These are phyloP conservation scores for Fusarium albosuccineum DNA, from an alignment of 2,329 filamentous ascomycete species.

Conservation along the genomic window DNA sequence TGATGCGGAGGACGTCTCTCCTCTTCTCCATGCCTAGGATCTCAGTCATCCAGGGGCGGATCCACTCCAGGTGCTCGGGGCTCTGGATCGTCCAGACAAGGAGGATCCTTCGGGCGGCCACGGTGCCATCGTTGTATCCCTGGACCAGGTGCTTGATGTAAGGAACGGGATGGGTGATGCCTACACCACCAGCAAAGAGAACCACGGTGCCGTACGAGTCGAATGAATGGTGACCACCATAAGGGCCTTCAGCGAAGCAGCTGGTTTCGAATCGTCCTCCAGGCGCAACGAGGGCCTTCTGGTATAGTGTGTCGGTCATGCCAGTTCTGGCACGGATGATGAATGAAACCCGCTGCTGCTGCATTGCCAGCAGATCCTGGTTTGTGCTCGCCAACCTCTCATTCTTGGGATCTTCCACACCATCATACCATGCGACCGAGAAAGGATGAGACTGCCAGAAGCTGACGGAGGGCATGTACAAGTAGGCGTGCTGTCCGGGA, in stretches of 20 bases:
- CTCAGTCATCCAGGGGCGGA: conserved; percentile 85
- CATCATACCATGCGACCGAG: conserved; percentile 82
- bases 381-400: conserved; percentile 72
- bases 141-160: conserved; percentile 79
- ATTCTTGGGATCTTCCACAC: conserved; percentile 63
- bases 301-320: conserved; percentile 77
- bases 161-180: conserved; percentile 83
- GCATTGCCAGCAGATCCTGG: conserved; percentile 69
- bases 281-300: conserved; percentile 72
- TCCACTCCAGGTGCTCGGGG: conserved; percentile 86
- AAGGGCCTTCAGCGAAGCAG: conserved; percentile 81
- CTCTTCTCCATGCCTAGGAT: conserved; percentile 81
- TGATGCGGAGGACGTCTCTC: conserved; percentile 79
- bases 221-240: conserved; percentile 78
- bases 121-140: conserved; percentile 76
- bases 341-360: conserved; percentile 76
- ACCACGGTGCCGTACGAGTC: conserved; percentile 83
- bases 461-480: conserved; percentile 81
- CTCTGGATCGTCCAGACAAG: conserved; percentile 85
- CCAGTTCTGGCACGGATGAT: conserved; percentile 80
- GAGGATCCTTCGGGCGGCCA: conserved; percentile 77
- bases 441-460: conserved; percentile 84
- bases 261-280: conserved; percentile 72
- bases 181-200: conserved; percentile 84
- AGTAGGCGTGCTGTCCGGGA: conserved; percentile 82